Percentiles rank a stretch among this genome's conserved stretches.
phyloP scores from a whole-genome alignment of 441 rosid genomes.

The Adansonia rubrostipa region DNA sequence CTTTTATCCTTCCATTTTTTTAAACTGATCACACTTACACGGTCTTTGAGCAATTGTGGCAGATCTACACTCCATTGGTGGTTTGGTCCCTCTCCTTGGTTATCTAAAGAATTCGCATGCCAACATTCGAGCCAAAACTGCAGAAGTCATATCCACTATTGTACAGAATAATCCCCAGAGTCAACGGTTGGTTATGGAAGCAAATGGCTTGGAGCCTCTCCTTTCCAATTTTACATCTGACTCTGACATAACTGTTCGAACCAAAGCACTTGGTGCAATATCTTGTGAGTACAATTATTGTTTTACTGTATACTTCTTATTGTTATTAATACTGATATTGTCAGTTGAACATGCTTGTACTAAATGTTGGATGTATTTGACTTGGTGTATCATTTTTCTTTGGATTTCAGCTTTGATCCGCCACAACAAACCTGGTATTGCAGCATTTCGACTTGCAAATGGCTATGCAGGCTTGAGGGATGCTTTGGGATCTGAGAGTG shows the following conservation, averaged over 20 bases:
- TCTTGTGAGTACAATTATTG: constrained; percentile 62
- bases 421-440: constrained; percentile 76
- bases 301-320: not conserved
- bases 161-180: constrained; percentile 94
- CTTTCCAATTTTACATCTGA: constrained; percentile 73
- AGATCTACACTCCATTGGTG: constrained; percentile 96
- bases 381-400: constrained; percentile 21
- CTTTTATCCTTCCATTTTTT: not conserved
- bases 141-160: constrained; percentile 85
- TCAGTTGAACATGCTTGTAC: not conserved
- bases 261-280: constrained; percentile 91
- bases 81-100: constrained; percentile 81
- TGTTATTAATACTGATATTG: too few relatives aligned
- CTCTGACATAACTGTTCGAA: constrained; percentile 64
- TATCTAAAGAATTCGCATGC: constrained; percentile 76
- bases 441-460: constrained; percentile 88
- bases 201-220: constrained; percentile 82
- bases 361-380: constrained; percentile 15
- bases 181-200: constrained; percentile 94
- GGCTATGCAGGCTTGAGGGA: constrained; percentile 81
- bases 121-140: constrained; percentile 91
- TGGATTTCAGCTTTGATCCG: constrained; percentile 70
- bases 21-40: not conserved
- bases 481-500: constrained; percentile 69
- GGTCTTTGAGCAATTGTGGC: constrained; percentile 20